Evolutionary conservation across 495 filamentous ascomycete species (phyloP).

Genomic region (Penicillium odoratum): DNA sequence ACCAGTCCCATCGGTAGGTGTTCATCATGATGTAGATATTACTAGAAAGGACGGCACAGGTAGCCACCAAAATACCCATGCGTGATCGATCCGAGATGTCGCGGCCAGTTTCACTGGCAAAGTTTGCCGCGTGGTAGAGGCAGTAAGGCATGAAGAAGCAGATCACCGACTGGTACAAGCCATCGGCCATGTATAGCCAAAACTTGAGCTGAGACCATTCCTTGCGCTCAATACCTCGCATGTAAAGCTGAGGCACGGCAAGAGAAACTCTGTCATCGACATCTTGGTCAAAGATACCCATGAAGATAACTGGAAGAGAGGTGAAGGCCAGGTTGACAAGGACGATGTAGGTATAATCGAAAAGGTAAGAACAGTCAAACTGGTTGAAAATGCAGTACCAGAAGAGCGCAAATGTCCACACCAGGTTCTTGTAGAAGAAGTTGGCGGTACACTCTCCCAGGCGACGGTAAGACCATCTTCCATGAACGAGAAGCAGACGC

Average conservation of each 20-base stretch:
- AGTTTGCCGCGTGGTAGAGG: conserved; percentile 65
- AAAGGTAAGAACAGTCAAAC: conserved; percentile 93
- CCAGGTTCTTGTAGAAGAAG: conserved; percentile 99
- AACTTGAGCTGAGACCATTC: conserved; percentile 98
- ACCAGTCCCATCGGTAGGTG: conserved; percentile 96
- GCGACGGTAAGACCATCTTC: conserved; percentile 93
- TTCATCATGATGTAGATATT: conserved; percentile 96
- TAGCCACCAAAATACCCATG: conserved; percentile 80
- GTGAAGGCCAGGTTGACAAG: conserved; percentile 97
- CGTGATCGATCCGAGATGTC: conserved; percentile 73
- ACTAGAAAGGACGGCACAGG: conserved; percentile 74
- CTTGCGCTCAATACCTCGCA: conserved; percentile 90
- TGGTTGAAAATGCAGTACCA: conserved; percentile 97
- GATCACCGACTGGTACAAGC: conserved; percentile 89
- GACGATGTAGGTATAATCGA: conserved; percentile 96
- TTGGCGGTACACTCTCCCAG: conserved; percentile 94
- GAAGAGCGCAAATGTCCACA: conserved; percentile 96
- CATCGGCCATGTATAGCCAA: conserved; percentile 96
- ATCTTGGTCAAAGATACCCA: conserved; percentile 97
- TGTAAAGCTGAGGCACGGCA: conserved; percentile 92
- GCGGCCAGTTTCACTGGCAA: conserved; percentile 66
- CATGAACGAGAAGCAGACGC: conserved; percentile 90
- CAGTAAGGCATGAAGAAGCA: conserved; percentile 91
- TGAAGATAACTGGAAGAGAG: conserved; percentile 90
- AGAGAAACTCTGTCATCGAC: conserved; percentile 92